Conservation (phyloP, 2,329 filamentous ascomycete genomes). For the Hymenotorrendiella dingleyae region DNA sequence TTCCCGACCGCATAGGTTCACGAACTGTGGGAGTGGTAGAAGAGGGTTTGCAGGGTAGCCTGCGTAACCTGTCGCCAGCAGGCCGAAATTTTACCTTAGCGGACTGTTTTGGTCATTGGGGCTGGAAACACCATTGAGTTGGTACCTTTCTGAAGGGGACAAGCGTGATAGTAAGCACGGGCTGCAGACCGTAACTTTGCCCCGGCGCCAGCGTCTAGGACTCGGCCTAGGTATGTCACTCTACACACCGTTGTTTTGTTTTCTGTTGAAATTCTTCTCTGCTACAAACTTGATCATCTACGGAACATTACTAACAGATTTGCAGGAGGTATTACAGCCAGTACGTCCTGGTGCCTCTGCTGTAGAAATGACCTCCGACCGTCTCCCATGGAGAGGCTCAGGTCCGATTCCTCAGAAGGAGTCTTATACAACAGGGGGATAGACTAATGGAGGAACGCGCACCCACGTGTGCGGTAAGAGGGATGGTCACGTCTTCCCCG, state of each 20-base stretch:
- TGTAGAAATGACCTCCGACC: too few species aligned
- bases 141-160: constrained; percentile 28
- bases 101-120: not conserved
- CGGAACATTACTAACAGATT: too few species aligned
- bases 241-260: too few species aligned
- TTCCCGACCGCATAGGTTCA: not conserved
- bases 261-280: too few species aligned
- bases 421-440: too few species aligned
- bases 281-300: too few species aligned
- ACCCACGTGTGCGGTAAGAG: constrained; percentile 30
- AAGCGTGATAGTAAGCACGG: constrained; percentile 52
- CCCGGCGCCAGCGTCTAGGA: constrained; percentile 52
- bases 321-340: constrained; percentile 36
- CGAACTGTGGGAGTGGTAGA: constrained; percentile 4
- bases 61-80: constrained; percentile 2
- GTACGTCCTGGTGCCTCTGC: too few species aligned
- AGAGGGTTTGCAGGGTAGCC: constrained; percentile 2
- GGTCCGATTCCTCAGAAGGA: constrained; percentile 2
- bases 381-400: not conserved
- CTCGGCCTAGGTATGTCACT: too few species aligned
- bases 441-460: not conserved
- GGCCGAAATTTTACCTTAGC: not conserved
- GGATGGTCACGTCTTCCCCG: constrained; percentile 46
- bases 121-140: constrained; percentile 1
- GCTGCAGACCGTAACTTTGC: constrained; percentile 41